phyloP scores from a whole-genome alignment of 108 stramenopile genomes.

The Skeletonema grethae region DNA sequence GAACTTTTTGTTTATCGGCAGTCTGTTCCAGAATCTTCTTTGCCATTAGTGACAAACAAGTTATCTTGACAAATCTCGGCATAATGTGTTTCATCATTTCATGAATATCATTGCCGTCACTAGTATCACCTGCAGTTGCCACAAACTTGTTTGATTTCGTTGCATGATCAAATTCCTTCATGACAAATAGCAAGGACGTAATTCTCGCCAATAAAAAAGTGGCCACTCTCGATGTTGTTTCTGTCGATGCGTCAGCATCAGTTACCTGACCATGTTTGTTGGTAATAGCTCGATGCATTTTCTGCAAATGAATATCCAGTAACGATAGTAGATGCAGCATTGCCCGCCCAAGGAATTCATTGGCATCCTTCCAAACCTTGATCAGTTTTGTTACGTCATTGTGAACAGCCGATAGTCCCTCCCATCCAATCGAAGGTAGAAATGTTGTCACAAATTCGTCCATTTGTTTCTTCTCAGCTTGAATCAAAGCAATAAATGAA shows the following conservation, averaged over 20 bases:
- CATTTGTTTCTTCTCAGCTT: conserved; percentile 13
- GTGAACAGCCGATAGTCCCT: conserved; percentile 14
- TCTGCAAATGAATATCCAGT: conserved; percentile 8
- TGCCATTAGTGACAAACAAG: background rate
- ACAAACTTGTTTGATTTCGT: background rate
- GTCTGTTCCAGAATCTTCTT: background rate
- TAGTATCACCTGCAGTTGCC: background rate
- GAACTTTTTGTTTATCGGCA: background rate
- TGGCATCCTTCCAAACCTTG: conserved; percentile 11
- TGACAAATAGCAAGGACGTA: conserved; percentile 16
- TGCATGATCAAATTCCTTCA: conserved; percentile 1
- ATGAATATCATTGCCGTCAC: background rate
- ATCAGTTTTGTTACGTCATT: conserved; percentile 14
- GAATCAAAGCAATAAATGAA: conserved; percentile 15
- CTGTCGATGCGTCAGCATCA: conserved; percentile 13
- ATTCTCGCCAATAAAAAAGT: conserved; percentile 23
- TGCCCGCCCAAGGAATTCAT: conserved; percentile 13
- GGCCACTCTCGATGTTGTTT: conserved; percentile 13
- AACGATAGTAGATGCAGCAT: conserved; percentile 4
- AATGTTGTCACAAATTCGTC: background rate
- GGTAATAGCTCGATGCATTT: background rate
- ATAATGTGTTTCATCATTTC: background rate
- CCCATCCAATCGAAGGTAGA: conserved; percentile 27
- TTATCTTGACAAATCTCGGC: background rate
- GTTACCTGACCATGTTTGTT: background rate